phyloP scores from a whole-genome alignment of 345 rosid species.

The Acer negundo region DNA sequence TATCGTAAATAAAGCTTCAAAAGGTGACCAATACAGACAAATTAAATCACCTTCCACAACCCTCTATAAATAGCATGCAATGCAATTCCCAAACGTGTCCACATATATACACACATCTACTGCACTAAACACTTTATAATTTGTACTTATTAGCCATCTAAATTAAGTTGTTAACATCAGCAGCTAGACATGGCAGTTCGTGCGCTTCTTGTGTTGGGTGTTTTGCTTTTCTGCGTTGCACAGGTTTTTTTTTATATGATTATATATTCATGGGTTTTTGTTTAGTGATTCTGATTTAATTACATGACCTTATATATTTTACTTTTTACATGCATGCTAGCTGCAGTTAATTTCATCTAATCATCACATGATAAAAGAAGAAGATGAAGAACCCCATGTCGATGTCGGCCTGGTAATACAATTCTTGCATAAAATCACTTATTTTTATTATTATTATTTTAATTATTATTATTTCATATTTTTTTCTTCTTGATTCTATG shows the following conservation, averaged over 20 bases:
- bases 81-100: not conserved
- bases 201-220: slow-evolving; percentile 19
- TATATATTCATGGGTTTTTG: not conserved
- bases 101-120: too few species aligned
- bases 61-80: slow-evolving; percentile 26
- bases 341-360: slow-evolving; percentile 24
- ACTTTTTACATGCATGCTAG: slow-evolving; percentile 14
- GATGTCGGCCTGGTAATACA: slow-evolving; percentile 6
- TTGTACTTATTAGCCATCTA: not conserved
- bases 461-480: too few species aligned
- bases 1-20: not conserved
- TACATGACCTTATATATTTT: not conserved
- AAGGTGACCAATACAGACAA: not conserved
- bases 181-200: slow-evolving; percentile 24
- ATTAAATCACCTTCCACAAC: too few species aligned
- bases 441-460: too few species aligned
- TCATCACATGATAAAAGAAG: slow-evolving; percentile 20
- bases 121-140: not conserved
- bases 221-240: slow-evolving; percentile 24
- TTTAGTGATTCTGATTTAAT: not conserved
- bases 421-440: not conserved
- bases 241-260: slow-evolving; percentile 22
- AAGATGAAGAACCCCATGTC: not conserved
- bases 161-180: not conserved
- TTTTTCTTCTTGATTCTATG: not conserved